Conservation (phyloP, 2,329 filamentous ascomycete species). For the Penicillium sclerotiorum region DNA sequence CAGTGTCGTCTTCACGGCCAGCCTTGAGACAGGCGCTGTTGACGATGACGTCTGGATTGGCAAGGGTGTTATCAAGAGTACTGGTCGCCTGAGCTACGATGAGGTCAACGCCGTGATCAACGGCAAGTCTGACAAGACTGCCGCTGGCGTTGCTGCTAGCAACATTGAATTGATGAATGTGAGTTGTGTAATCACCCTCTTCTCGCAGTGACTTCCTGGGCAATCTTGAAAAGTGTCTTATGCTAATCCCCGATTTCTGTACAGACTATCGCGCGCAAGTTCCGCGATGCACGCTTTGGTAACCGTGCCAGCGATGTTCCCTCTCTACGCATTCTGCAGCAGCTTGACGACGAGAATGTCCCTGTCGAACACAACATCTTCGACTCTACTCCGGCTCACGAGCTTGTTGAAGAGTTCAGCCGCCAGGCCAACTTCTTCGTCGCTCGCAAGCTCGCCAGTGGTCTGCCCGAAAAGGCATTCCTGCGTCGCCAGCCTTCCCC, state of each 20-base stretch:
- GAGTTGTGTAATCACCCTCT: constrained; percentile 35
- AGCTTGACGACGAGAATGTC: constrained; percentile 96
- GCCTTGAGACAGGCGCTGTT: constrained; percentile 76
- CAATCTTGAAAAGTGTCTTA: neutral
- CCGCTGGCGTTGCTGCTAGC: constrained; percentile 68
- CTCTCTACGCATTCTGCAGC: constrained; percentile 84
- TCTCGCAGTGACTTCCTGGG: neutral
- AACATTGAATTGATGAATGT: constrained; percentile 80
- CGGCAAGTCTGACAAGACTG: constrained; percentile 63
- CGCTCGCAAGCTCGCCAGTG: constrained; percentile 77
- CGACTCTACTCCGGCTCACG: constrained; percentile 82
- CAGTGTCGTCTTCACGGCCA: constrained; percentile 90
- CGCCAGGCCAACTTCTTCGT: constrained; percentile 91
- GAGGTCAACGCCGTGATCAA: constrained; percentile 82
- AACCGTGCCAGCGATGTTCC: constrained; percentile 78
- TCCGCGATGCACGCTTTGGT: constrained; percentile 83
- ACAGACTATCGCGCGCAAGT: constrained; percentile 79
- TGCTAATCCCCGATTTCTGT: neutral
- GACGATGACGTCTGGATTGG: constrained; percentile 93
- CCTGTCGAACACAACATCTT: constrained; percentile 97
- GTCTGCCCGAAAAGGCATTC: constrained; percentile 87
- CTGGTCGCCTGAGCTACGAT: constrained; percentile 78
- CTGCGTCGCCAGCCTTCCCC: constrained; percentile 84
- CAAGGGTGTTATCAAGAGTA: constrained; percentile 90
- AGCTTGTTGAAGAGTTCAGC: constrained; percentile 92